A percentile compares a stretch with the other conserved stretches of the same genome.
Evolutionary conservation across 2,329 filamentous ascomycete genomes (phyloP).

Genomic region (Aspergillus hiratsukae): DNA sequence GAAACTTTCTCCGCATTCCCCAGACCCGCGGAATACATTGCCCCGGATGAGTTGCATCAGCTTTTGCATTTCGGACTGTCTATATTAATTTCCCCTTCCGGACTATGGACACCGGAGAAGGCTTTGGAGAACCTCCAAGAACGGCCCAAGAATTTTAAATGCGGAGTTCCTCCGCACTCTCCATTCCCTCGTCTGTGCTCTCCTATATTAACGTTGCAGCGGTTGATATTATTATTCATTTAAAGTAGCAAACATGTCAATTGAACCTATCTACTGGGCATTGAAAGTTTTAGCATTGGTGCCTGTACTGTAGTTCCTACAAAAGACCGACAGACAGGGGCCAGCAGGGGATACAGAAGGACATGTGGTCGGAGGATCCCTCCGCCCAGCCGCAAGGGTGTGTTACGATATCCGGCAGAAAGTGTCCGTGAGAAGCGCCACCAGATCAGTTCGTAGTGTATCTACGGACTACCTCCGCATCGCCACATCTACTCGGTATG

Average conservation of each 20-base stretch:
- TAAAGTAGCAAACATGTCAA: background rate
- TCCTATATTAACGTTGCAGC: background rate
- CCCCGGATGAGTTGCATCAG: background rate
- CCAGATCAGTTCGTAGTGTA: too few relatives aligned
- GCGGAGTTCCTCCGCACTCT: background rate
- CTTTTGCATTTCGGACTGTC: background rate
- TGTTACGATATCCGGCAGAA: background rate
- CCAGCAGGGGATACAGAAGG: slow-evolving; percentile 9
- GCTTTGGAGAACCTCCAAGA: background rate
- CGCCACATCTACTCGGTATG: too few relatives aligned
- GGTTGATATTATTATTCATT: background rate
- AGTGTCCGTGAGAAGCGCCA: background rate
- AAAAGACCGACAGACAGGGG: background rate
- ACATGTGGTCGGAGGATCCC: slow-evolving; percentile 10
- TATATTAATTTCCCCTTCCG: background rate
- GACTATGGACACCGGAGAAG: background rate
- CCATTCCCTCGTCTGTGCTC: background rate
- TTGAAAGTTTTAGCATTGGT: too few relatives aligned
- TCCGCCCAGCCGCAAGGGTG: slow-evolving; percentile 2
- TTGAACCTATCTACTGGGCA: background rate
- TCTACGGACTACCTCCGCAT: too few relatives aligned
- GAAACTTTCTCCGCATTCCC: background rate
- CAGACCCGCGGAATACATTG: background rate
- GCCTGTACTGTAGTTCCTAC: background rate
- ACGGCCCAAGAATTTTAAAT: background rate